phyloP scores from a whole-genome alignment of 345 rosid genomes.

The Eucalyptus guilfoylei region DNA sequence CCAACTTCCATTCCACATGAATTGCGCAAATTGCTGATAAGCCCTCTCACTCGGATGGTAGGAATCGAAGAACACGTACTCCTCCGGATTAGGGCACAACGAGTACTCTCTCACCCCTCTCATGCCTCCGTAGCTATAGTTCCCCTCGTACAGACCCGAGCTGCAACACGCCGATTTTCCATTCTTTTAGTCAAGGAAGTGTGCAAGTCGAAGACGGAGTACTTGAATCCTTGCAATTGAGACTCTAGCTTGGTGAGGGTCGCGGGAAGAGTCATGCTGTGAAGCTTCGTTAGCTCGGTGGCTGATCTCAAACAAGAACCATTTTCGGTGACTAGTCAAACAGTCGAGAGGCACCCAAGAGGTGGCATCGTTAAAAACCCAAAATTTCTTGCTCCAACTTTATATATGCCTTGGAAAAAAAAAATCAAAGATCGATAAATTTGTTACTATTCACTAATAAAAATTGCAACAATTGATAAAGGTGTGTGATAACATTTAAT shows the following conservation, averaged over 20 bases:
- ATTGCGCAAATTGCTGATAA: neutral
- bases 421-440: too few species aligned
- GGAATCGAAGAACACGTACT: neutral
- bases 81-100: neutral
- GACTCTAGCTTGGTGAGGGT: neutral
- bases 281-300: neutral
- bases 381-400: neutral
- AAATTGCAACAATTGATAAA: too few species aligned
- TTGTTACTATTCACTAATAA: neutral
- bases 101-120: neutral
- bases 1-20: neutral
- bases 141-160: neutral
- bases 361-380: neutral
- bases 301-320: neutral
- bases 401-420: neutral
- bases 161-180: constrained; percentile 4
- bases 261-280: neutral
- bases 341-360: neutral
- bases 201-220: constrained; percentile 5
- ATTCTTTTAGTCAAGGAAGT: neutral
- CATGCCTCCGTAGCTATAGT: neutral
- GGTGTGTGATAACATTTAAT: too few species aligned
- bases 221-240: constrained; percentile 13
- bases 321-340: neutral
- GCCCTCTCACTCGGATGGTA: neutral